Evolutionary conservation across 169 alveolate species (phyloP).

Genomic region (Cryptosporidium xiaoi): DNA sequence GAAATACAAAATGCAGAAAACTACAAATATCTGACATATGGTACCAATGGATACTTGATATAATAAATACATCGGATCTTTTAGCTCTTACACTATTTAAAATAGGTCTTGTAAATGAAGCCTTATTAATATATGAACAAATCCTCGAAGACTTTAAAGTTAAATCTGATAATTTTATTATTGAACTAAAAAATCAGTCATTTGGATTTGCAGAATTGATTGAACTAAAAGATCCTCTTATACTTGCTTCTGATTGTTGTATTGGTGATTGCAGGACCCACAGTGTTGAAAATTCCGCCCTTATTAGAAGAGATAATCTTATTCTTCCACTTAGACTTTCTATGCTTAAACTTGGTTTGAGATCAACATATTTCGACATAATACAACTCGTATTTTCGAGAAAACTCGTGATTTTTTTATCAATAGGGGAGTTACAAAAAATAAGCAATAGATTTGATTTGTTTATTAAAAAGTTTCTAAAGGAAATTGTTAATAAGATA

Average conservation of each 20-base stretch:
- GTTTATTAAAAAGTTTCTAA: constrained; percentile 25
- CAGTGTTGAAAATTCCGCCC: constrained; percentile 4
- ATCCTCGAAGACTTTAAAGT: constrained; percentile 1
- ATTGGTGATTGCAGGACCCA: constrained; percentile 62
- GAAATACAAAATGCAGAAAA: constrained; percentile 67
- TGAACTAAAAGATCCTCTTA: constrained; percentile 33
- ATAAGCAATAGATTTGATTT: neutral
- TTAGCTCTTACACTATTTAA: constrained; percentile 22
- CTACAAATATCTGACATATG: constrained; percentile 59
- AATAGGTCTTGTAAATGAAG: constrained; percentile 39
- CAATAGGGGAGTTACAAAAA: constrained; percentile 14
- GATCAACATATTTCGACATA: constrained; percentile 62
- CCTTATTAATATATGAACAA: constrained; percentile 37
- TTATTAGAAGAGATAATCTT: constrained; percentile 20
- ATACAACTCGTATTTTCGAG: constrained; percentile 31
- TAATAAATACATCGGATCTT: constrained; percentile 19
- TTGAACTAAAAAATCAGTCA: constrained; percentile 18
- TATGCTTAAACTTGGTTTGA: constrained; percentile 10
- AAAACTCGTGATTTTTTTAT: constrained; percentile 14
- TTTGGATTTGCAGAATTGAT: constrained; percentile 28
- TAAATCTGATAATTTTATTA: neutral
- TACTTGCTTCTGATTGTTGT: constrained; percentile 61
- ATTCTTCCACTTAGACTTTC: constrained; percentile 27
- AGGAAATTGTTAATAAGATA: constrained; percentile 20
- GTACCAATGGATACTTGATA: constrained; percentile 73